Evolutionary conservation across 208 protist genomes (phyloP), one percentile per base, ranked within the genome.

Genomic region (Strigomonas galati): DNA sequence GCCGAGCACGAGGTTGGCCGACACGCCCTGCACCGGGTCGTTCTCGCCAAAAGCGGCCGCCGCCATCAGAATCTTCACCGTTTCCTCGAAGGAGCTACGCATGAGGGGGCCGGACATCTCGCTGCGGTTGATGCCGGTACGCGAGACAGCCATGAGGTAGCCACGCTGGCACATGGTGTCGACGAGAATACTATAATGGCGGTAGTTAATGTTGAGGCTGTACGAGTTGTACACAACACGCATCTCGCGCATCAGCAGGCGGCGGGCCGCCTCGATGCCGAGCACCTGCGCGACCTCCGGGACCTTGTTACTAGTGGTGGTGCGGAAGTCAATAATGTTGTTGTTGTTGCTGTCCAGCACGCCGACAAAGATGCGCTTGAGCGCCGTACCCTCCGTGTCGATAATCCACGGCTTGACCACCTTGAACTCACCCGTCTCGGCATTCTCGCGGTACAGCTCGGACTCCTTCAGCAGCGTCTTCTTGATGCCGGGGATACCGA

Each of bases 61-160:
- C 44, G 98, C 88, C 76, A 99, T 93, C 14, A 99, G 90, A 51
- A 99, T 97, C 64, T 99, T 99, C 7, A 99, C 98, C 23, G 98
- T 99, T 87, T 99, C 97, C 89, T 99, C 99, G 78, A 99, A 99
- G 19, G 99, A 99, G 80, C 87, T 97, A 52, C 98, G 85, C 95
- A 99, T 99, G 21, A 99, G 71, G 7, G 97, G 91, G 58, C 98
- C 98, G 15, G 96, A 98, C 35, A 82, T 91, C 37, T 99, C 89
- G 32, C 83, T 80, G 68, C 93, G 88, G 74, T 99, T 98, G 71
- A 99, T 98, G 55, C 98, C 98, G 26, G 97, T 93, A 35, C 98
- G 84, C 27, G 93, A 98, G 51, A 99, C 96, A 56, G 98, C 87
- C 94, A 98, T 97, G n/a, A 98, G 79, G 69, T 89, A 77, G 52